Evolutionary conservation across 129 eudicot genomes (phyloP).

Genomic region (Centella asiatica): DNA sequence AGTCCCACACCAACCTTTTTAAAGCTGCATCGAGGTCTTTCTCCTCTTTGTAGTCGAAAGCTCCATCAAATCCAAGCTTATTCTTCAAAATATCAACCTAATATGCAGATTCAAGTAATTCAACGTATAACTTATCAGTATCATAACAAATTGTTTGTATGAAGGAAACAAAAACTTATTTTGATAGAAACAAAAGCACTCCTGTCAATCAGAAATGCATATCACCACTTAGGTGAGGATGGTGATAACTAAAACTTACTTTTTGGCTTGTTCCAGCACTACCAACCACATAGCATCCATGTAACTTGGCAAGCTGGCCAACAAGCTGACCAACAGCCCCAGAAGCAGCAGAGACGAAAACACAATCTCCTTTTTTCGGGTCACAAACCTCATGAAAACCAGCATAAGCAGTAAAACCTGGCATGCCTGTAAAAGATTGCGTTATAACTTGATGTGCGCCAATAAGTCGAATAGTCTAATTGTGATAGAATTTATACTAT

Average conservation of each 20-base stretch:
- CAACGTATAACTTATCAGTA: background rate
- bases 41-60: conserved; percentile 5
- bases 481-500: background rate
- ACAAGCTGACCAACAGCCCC: conserved; percentile 95
- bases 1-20: background rate
- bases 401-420: conserved; percentile 90
- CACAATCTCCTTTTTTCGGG: conserved; percentile 60
- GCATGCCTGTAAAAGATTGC: conserved; percentile 54
- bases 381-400: conserved; percentile 82
- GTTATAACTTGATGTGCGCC: background rate
- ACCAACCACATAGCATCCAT: conserved; percentile 95
- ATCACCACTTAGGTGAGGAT: background rate
- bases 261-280: conserved; percentile 72
- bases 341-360: conserved; percentile 89
- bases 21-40: background rate
- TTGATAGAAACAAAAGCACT: background rate
- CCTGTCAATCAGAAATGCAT: background rate
- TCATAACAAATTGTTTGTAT: background rate
- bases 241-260: conserved; percentile 26
- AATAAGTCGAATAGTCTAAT: background rate
- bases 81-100: conserved; percentile 79
- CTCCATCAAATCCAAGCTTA: background rate
- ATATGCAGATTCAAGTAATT: background rate
- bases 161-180: background rate
- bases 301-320: conserved; percentile 83